Evolutionary conservation across 352 stramenopile species (phyloP).

Genomic region (Phytopythium ostracodes): DNA sequence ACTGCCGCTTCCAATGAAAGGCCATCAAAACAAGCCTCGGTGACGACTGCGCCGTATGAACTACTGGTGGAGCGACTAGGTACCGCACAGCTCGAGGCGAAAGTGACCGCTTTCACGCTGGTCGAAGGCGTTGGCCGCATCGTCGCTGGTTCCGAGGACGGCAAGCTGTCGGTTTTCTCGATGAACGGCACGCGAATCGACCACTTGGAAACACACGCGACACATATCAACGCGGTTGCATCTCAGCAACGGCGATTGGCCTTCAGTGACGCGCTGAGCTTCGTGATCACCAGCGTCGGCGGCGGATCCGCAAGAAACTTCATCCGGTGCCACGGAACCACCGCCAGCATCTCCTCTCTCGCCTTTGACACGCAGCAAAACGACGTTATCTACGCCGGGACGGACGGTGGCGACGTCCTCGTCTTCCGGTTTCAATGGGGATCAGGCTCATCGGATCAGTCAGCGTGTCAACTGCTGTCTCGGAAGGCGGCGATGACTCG

Average conservation of each 20-base stretch:
- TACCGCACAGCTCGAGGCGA: neutral
- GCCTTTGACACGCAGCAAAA: slow-evolving; percentile 32
- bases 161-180: slow-evolving; percentile 23
- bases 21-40: neutral
- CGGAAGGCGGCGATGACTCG: neutral
- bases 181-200: slow-evolving; percentile 47
- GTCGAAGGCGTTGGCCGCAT: slow-evolving; percentile 16
- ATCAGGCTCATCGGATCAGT: neutral
- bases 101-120: slow-evolving; percentile 10
- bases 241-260: slow-evolving; percentile 16
- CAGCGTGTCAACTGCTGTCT: slow-evolving; percentile 3
- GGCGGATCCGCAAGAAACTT: neutral
- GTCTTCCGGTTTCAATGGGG: slow-evolving; percentile 19
- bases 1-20: neutral
- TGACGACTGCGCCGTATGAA: neutral
- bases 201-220: slow-evolving; percentile 20
- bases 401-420: slow-evolving; percentile 38
- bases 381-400: slow-evolving; percentile 49
- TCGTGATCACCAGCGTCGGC: slow-evolving; percentile 17
- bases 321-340: neutral
- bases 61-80: neutral
- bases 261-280: slow-evolving; percentile 29
- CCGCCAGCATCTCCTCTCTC: slow-evolving; percentile 24
- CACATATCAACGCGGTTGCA: slow-evolving; percentile 19
- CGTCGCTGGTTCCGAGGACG: slow-evolving; percentile 15